phyloP scores from a whole-genome alignment of 2,329 filamentous ascomycete genomes.

The Hymenoscyphus repandus region DNA sequence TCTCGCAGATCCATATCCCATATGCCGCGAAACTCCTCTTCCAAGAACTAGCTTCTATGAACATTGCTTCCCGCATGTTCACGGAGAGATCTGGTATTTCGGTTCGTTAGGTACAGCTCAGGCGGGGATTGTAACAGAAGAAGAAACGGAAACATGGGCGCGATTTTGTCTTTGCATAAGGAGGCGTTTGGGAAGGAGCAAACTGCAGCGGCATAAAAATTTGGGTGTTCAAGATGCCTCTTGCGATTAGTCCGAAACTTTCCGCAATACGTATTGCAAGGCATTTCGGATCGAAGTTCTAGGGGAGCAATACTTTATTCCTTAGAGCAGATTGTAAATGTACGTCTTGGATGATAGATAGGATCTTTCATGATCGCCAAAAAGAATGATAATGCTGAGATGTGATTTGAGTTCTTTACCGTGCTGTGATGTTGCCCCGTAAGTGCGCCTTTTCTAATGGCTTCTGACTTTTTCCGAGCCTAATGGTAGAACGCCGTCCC shows the following conservation, averaged over 20 bases:
- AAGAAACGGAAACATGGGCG: constrained; percentile 4
- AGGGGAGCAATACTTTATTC: constrained; percentile 5
- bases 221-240: constrained; percentile 5
- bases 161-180: constrained; percentile 24
- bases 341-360: neutral
- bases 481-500: too few relatives aligned
- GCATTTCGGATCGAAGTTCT: constrained; percentile 6
- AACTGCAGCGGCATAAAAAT: constrained; percentile 12
- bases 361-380: neutral
- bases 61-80: constrained; percentile 96
- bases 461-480: neutral
- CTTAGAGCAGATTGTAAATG: constrained; percentile 15
- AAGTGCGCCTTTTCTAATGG: neutral
- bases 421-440: neutral
- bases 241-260: neutral
- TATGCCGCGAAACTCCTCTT: constrained; percentile 98
- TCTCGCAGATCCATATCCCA: constrained; percentile 95
- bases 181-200: constrained; percentile 28
- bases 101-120: constrained; percentile 46
- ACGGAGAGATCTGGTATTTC: constrained; percentile 76
- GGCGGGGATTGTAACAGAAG: constrained; percentile 13
- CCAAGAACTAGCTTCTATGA: constrained; percentile 97
- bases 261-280: neutral
- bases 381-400: constrained; percentile 6
- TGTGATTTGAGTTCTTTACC: neutral